A percentile compares a stretch with the other conserved stretches of the same genome.
Conservation (phyloP, 768 basidiomycete species). For the Phylloporus scabripes region DNA sequence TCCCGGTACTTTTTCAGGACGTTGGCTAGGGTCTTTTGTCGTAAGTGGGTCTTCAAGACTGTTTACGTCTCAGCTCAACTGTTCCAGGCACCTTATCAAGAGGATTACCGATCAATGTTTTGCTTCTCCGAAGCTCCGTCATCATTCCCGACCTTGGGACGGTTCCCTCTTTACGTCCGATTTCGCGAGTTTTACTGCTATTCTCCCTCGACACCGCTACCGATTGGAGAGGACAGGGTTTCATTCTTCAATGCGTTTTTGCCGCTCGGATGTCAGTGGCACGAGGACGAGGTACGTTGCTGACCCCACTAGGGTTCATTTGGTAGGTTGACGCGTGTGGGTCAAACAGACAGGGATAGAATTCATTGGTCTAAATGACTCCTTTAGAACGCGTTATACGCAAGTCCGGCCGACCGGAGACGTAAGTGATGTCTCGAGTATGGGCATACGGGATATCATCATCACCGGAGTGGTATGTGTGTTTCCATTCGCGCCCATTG, state of each 20-base stretch:
- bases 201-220: constrained; percentile 31
- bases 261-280: constrained; percentile 35
- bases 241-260: constrained; percentile 44
- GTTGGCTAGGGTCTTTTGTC: constrained; percentile 46
- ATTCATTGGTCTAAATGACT: constrained; percentile 30
- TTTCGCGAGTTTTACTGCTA: constrained; percentile 46
- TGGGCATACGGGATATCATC: constrained; percentile 41
- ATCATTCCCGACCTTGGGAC: constrained; percentile 32
- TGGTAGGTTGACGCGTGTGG: neutral
- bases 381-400: constrained; percentile 37
- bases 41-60: constrained; percentile 27
- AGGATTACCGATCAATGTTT: constrained; percentile 37
- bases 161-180: constrained; percentile 44
- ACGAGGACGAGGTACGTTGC: constrained; percentile 25
- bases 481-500: neutral
- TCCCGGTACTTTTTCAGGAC: constrained; percentile 41
- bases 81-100: constrained; percentile 35
- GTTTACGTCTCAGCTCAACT: neutral
- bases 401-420: constrained; percentile 22
- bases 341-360: constrained; percentile 25
- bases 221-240: constrained; percentile 30
- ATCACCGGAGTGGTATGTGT: constrained; percentile 47
- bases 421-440: constrained; percentile 8
- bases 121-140: constrained; percentile 30
- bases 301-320: neutral